Evolutionary conservation across 805 yeast genomes (phyloP).

Genomic region (Wickerhamiella spandovensis): DNA sequence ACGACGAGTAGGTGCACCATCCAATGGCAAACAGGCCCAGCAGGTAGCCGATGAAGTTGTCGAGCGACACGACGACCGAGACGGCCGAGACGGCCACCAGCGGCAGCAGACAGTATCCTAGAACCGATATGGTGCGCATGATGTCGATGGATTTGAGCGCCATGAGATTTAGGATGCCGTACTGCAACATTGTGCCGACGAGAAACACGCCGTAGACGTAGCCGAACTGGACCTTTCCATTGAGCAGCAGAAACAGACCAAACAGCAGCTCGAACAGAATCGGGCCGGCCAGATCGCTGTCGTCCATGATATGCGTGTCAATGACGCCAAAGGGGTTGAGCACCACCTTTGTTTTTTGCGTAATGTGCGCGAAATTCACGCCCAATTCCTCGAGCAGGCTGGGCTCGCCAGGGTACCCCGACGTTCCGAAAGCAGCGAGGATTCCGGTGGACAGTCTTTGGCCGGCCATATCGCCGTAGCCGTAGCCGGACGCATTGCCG

Average conservation of each 20-base stretch:
- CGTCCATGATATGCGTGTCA: slow-evolving; percentile 66
- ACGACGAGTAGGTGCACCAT: slow-evolving; percentile 90
- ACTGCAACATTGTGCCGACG: slow-evolving; percentile 77
- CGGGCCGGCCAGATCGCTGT: slow-evolving; percentile 93
- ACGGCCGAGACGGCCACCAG: slow-evolving; percentile 64
- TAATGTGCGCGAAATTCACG: slow-evolving; percentile 78
- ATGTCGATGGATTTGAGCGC: slow-evolving; percentile 36
- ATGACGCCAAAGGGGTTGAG: slow-evolving; percentile 60
- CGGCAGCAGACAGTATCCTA: slow-evolving; percentile 90
- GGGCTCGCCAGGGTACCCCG: slow-evolving; percentile 92
- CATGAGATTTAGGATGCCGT: slow-evolving; percentile 78
- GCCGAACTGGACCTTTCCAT: slow-evolving; percentile 94
- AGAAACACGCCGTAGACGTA: slow-evolving; percentile 93
- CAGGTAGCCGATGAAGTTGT: slow-evolving; percentile 60
- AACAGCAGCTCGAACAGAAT: slow-evolving; percentile 74
- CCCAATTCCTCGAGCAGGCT: slow-evolving; percentile 88
- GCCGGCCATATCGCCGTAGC: slow-evolving; percentile 5
- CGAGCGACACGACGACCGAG: slow-evolving; percentile 53
- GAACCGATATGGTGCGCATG: slow-evolving; percentile 70
- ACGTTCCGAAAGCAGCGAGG: slow-evolving; percentile 81
- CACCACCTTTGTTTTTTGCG: slow-evolving; percentile 68
- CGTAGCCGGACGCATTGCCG: slow-evolving; percentile 3
- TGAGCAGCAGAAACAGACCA: slow-evolving; percentile 62
- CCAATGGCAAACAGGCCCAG: slow-evolving; percentile 52
- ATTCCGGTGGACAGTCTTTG: slow-evolving; percentile 54